These are phyloP conservation scores for Karstenula rhodostoma DNA, from an alignment of 2,329 filamentous ascomycete species.

Conservation along the genomic window DNA sequence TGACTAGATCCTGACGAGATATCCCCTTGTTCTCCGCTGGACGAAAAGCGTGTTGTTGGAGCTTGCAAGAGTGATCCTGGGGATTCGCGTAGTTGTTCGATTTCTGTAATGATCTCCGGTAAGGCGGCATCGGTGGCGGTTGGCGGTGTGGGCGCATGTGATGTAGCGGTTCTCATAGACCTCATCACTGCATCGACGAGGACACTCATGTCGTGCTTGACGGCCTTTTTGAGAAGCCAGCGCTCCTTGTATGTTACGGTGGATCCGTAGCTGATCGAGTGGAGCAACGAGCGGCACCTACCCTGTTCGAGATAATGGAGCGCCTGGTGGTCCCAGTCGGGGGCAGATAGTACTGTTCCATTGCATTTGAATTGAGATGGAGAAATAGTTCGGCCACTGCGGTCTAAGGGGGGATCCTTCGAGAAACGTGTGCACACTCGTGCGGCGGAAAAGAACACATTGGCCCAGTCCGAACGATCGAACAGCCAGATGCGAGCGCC, in stretches of 20 bases:
- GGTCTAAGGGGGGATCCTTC: neutral
- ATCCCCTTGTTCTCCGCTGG: neutral
- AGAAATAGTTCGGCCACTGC: neutral
- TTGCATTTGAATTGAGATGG: constrained; percentile 3
- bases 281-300: constrained; percentile 15
- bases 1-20: neutral
- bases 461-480: constrained; percentile 21
- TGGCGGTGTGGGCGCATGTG: neutral
- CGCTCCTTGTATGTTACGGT: constrained; percentile 6
- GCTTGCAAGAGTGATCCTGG: neutral
- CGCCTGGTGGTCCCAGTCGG: constrained; percentile 19
- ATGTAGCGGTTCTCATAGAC: constrained; percentile 4
- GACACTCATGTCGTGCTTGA: constrained; percentile 4
- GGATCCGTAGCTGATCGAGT: constrained; percentile 16
- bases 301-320: constrained; percentile 21
- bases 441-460: constrained; percentile 23
- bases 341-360: constrained; percentile 8
- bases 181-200: constrained; percentile 8
- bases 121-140: too few relatives aligned
- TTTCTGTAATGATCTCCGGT: neutral
- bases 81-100: neutral
- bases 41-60: neutral
- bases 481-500: constrained; percentile 6
- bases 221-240: constrained; percentile 1
- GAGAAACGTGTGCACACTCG: constrained; percentile 18